phyloP scores from a whole-genome alignment of 2,329 filamentous ascomycete genomes.

The Davidsoniella neocaledoniae region DNA sequence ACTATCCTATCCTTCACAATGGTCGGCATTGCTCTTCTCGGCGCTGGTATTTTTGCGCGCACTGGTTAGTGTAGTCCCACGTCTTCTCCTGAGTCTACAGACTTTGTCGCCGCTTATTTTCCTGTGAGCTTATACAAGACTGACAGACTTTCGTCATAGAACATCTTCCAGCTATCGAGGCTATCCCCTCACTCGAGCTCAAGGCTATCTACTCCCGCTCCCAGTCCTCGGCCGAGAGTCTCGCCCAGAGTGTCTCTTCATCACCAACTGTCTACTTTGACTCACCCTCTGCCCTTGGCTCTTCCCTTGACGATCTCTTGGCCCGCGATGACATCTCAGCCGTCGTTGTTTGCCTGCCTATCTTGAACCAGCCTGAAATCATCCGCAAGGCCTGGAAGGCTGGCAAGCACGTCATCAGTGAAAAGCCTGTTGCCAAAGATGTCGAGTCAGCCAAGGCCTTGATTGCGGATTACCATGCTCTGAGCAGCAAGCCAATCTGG shows the following conservation, averaged over 20 bases:
- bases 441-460: constrained; percentile 27
- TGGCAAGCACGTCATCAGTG: constrained; percentile 52
- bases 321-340: constrained; percentile 35
- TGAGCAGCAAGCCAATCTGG: constrained; percentile 25
- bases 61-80: constrained; percentile 24
- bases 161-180: constrained; percentile 38
- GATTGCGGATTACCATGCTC: constrained; percentile 20
- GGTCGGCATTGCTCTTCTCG: constrained; percentile 41
- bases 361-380: constrained; percentile 39
- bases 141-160: constrained; percentile 12
- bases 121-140: not conserved
- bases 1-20: constrained; percentile 2
- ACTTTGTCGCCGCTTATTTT: not conserved
- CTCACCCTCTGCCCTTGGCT: constrained; percentile 23
- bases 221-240: constrained; percentile 33
- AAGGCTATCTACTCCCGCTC: constrained; percentile 52
- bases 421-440: constrained; percentile 52
- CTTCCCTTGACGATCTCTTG: constrained; percentile 34
- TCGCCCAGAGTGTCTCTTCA: not conserved
- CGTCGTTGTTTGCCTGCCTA: constrained; percentile 46
- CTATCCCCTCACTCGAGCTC: constrained; percentile 31
- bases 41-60: constrained; percentile 45
- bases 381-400: constrained; percentile 43
- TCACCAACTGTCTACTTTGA: constrained; percentile 11
- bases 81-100: not conserved